Conservation (phyloP, 2,329 filamentous ascomycete species). For the Periconia sp. region DNA sequence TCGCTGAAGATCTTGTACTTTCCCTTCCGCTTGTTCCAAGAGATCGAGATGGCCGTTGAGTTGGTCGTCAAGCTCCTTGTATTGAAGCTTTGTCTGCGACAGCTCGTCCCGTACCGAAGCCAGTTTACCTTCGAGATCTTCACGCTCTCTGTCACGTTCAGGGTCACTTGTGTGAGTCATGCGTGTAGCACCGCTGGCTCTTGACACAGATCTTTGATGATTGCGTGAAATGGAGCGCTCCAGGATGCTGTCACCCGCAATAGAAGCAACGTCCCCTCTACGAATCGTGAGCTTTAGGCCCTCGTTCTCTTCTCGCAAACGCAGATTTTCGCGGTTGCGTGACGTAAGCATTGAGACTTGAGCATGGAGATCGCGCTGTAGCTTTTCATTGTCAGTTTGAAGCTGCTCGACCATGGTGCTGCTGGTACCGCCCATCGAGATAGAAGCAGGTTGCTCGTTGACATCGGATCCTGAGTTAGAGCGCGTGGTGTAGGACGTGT, state of each 20-base stretch:
- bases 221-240: slow-evolving; percentile 92
- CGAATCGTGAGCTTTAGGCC: slow-evolving; percentile 89
- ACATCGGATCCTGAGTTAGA: slow-evolving; percentile 49
- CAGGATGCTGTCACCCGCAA: slow-evolving; percentile 84
- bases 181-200: slow-evolving; percentile 65
- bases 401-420: slow-evolving; percentile 84
- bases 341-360: slow-evolving; percentile 98
- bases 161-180: slow-evolving; percentile 72
- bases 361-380: slow-evolving; percentile 89
- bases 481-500: slow-evolving; percentile 44
- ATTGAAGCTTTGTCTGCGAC: slow-evolving; percentile 84
- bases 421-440: slow-evolving; percentile 51
- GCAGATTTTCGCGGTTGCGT: slow-evolving; percentile 91
- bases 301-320: slow-evolving; percentile 95
- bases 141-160: slow-evolving; percentile 63
- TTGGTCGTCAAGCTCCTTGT: slow-evolving; percentile 85
- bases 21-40: slow-evolving; percentile 67
- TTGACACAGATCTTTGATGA: slow-evolving; percentile 74
- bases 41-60: slow-evolving; percentile 81
- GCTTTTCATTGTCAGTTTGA: slow-evolving; percentile 88
- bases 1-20: slow-evolving; percentile 73
- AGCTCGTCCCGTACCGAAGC: slow-evolving; percentile 85
- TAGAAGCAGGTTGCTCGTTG: slow-evolving; percentile 36
- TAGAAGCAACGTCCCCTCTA: slow-evolving; percentile 66
- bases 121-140: slow-evolving; percentile 84